Conservation (phyloP, 148 eudicot genomes). For the Mesembryanthemum crystallinum region DNA sequence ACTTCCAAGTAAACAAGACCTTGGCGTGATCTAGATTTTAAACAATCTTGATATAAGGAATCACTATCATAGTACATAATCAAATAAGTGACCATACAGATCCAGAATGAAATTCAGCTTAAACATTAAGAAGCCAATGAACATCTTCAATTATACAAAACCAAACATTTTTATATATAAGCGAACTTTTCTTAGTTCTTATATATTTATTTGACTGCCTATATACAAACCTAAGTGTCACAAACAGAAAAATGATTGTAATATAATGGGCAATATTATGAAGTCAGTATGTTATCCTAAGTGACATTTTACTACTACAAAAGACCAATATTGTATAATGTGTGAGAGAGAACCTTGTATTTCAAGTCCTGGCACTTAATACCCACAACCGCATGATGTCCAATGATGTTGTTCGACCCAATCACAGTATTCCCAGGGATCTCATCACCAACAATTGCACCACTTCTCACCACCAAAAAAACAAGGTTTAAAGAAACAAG, state of each 20-base stretch:
- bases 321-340: neutral
- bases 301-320: too few relatives aligned
- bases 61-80: neutral
- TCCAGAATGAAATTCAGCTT: neutral
- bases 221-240: neutral
- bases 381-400: conserved; percentile 94
- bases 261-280: neutral
- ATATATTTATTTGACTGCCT: neutral
- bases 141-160: neutral
- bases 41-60: neutral
- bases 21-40: too few relatives aligned
- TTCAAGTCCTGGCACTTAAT: conserved; percentile 92
- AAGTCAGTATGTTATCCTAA: too few relatives aligned
- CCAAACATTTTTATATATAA: neutral
- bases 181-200: too few relatives aligned
- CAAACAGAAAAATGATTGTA: neutral
- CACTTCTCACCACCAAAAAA: conserved; percentile 42
- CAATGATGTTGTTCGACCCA: conserved; percentile 79
- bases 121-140: neutral
- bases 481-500: neutral
- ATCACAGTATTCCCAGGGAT: conserved; percentile 74
- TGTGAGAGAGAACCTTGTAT: conserved; percentile 54
- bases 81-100: neutral
- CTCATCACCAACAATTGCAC: conserved; percentile 92
- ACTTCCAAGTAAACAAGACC: too few relatives aligned